These are phyloP conservation scores for Colletotrichum plurivorum DNA, from an alignment of 2,329 filamentous ascomycete genomes.

Conservation along the genomic window DNA sequence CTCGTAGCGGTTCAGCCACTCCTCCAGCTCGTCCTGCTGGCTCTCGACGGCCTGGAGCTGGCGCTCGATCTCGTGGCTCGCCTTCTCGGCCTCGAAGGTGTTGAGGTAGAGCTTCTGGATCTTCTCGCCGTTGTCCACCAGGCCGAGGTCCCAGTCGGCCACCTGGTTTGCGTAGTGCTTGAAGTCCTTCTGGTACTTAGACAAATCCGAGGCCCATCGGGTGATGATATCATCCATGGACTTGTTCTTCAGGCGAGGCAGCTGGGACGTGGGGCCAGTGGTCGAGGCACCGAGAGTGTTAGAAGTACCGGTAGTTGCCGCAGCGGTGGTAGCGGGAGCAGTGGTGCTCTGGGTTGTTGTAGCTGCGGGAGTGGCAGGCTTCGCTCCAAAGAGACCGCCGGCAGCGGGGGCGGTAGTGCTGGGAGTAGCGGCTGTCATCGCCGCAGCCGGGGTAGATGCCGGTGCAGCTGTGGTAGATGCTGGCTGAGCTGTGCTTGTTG, in stretches of 20 bases:
- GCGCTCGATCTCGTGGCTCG: conserved; percentile 93
- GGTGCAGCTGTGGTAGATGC: conserved; percentile 47
- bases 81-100: conserved; percentile 93
- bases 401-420: conserved; percentile 49
- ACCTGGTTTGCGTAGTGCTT: conserved; percentile 90
- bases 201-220: conserved; percentile 93
- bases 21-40: conserved; percentile 90
- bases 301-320: conserved; percentile 45
- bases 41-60: conserved; percentile 91
- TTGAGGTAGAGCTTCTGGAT: conserved; percentile 93
- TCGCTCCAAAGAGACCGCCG: conserved; percentile 51
- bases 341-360: conserved; percentile 45
- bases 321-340: conserved; percentile 16
- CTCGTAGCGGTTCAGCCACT: conserved; percentile 93
- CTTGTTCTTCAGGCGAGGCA: conserved; percentile 95
- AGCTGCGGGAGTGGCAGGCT: conserved; percentile 48
- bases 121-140: conserved; percentile 95
- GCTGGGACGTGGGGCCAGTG: conserved; percentile 83
- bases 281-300: conserved; percentile 78
- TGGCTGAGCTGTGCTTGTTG: conserved; percentile 48
- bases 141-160: conserved; percentile 89
- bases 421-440: conserved; percentile 47
- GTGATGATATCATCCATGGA: conserved; percentile 99
- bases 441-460: conserved; percentile 47
- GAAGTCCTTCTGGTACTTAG: conserved; percentile 98